Percentiles rank a stretch among this genome's conserved stretches.
phyloP scores from a whole-genome alignment of 2,329 filamentous ascomycete species.

The Venturia carpophila region DNA sequence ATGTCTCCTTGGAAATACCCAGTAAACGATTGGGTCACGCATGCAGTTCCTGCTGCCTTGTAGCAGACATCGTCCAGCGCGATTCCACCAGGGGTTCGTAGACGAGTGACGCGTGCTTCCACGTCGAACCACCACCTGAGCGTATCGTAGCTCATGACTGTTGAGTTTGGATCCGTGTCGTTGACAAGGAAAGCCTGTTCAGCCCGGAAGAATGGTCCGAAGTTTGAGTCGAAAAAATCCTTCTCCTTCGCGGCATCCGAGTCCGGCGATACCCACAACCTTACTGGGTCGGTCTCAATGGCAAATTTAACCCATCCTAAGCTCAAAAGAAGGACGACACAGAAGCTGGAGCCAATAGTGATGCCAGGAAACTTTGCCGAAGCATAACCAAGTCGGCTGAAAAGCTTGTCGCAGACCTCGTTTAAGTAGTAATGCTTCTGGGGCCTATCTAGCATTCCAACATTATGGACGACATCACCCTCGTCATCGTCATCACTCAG shows the following conservation, averaged over 20 bases:
- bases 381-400: slow-evolving; percentile 69
- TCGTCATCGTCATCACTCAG: slow-evolving; percentile 93
- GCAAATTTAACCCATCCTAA: slow-evolving; percentile 81
- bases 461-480: slow-evolving; percentile 69
- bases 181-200: slow-evolving; percentile 94
- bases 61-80: slow-evolving; percentile 82
- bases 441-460: slow-evolving; percentile 69
- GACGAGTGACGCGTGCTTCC: slow-evolving; percentile 64
- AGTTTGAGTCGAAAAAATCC: slow-evolving; percentile 83
- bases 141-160: slow-evolving; percentile 82
- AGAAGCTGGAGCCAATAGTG: slow-evolving; percentile 68
- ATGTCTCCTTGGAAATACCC: slow-evolving; percentile 74
- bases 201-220: slow-evolving; percentile 91
- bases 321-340: slow-evolving; percentile 71
- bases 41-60: slow-evolving; percentile 82
- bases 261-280: slow-evolving; percentile 92
- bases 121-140: slow-evolving; percentile 90
- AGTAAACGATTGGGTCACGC: slow-evolving; percentile 87
- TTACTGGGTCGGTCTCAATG: slow-evolving; percentile 84
- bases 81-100: slow-evolving; percentile 62
- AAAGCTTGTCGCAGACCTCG: slow-evolving; percentile 69
- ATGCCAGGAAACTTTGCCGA: slow-evolving; percentile 78
- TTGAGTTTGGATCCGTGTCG: slow-evolving; percentile 61
- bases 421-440: slow-evolving; percentile 78
- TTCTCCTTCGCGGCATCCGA: slow-evolving; percentile 90